A percentile compares a stretch with the other conserved stretches of the same genome.
phyloP scores from a whole-genome alignment of 2,329 filamentous ascomycete species.

The Paecilomyces dactylethromorphus region DNA sequence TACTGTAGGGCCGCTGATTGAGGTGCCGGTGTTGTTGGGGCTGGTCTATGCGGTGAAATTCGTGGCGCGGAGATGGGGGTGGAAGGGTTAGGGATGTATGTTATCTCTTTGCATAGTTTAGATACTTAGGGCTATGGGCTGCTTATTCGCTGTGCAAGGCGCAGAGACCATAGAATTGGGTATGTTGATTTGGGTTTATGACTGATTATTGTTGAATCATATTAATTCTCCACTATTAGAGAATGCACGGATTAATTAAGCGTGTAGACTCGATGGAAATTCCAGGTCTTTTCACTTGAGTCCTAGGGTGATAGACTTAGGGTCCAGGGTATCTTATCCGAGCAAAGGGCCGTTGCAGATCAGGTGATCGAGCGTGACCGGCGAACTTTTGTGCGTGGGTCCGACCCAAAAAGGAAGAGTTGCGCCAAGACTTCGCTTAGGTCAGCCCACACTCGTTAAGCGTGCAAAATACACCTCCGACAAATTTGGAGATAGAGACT shows the following conservation, averaged over 20 bases:
- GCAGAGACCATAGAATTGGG: too few species aligned
- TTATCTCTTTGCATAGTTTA: too few species aligned
- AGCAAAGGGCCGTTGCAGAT: neutral
- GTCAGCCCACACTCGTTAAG: conserved; percentile 38
- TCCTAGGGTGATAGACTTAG: neutral
- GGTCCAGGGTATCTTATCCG: neutral
- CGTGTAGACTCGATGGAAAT: too few species aligned
- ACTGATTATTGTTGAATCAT: too few species aligned
- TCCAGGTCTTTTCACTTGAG: too few species aligned
- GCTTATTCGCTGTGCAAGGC: too few species aligned
- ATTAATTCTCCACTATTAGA: neutral
- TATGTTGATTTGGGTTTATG: too few species aligned
- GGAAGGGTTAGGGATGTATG: neutral
- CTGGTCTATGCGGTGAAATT: conserved; percentile 68
- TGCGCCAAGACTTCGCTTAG: conserved; percentile 31
- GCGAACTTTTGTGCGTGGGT: neutral
- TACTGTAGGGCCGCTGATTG: conserved; percentile 78
- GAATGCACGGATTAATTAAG: neutral
- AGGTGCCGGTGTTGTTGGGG: conserved; percentile 73
- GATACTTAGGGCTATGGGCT: too few species aligned
- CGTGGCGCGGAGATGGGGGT: neutral
- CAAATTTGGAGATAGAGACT: conserved; percentile 32
- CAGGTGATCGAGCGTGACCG: neutral
- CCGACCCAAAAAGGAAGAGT: conserved; percentile 8
- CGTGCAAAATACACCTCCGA: conserved; percentile 31